These are phyloP conservation scores for Poterioochromonas sp. DNA, from an alignment of 352 stramenopile species.

Conservation along the genomic window DNA sequence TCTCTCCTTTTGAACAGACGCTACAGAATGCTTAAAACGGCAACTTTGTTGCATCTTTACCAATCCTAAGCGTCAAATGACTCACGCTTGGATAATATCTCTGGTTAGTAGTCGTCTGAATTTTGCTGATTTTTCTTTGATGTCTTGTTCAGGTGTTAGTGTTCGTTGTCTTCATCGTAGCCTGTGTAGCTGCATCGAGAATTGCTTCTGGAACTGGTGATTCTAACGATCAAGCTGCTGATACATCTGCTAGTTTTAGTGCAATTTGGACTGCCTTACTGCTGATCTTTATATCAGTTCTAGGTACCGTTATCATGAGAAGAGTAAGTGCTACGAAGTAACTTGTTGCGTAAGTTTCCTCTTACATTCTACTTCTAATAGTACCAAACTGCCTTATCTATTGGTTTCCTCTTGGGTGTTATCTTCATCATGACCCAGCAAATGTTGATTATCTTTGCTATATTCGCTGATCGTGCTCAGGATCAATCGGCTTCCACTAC, in stretches of 20 bases:
- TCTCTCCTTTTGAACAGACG: neutral
- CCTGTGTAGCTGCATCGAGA: neutral
- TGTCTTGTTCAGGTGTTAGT: neutral
- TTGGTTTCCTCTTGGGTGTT: slow-evolving; percentile 12
- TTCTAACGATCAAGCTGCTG: neutral
- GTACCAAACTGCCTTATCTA: slow-evolving; percentile 17
- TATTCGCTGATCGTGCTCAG: neutral
- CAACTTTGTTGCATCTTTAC: neutral
- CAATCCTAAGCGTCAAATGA: slow-evolving; percentile 18
- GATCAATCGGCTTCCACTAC: neutral
- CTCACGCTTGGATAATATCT: slow-evolving; percentile 19
- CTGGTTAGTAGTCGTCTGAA: neutral
- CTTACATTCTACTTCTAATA: no score
- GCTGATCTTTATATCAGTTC: neutral
- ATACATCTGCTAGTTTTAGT: neutral
- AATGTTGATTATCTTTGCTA: slow-evolving; percentile 31
- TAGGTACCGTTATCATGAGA: slow-evolving; percentile 23
- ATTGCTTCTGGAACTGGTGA: neutral
- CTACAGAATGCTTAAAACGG: slow-evolving; percentile 18
- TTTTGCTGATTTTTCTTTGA: neutral
- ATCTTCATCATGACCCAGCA: slow-evolving; percentile 31
- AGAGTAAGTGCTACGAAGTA: neutral
- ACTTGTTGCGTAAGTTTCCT: neutral
- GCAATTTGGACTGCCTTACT: slow-evolving; percentile 6
- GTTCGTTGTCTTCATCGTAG: slow-evolving; percentile 1